Base-by-base conservation (phyloP, 2,329 filamentous ascomycete species). In the Fonsecaea nubica region DNA sequence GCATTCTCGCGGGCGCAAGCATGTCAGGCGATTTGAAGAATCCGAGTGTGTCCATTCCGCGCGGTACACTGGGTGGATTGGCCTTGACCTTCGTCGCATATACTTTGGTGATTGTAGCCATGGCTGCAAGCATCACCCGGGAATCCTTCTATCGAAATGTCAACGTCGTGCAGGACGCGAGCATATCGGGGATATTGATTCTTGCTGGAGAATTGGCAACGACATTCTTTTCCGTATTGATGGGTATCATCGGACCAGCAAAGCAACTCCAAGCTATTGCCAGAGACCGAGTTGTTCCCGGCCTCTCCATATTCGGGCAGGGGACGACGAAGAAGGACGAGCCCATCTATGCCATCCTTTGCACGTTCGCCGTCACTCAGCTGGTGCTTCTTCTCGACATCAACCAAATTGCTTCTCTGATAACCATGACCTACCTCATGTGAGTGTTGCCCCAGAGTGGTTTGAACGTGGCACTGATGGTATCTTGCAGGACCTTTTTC, bases 341-440 rank as follows among this genome's bases (percentile, higher is more conserved):
- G 71, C 92, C 92, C 0, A 84, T 91, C 6, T 84, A 88, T 72
- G 92, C 92, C 3, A 90, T 96, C 60, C 77, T 94, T 21, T 77
- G 93, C 38, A 95, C 92, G 0, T 94, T 90, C 74, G 71, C 86
- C 3, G 86, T 94, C 63, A 89, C 92, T 0, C 92, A 96, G 75
- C 70, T 93, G 33, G 92, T 92, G 0, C 89, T 96, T 78, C 85
- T 96, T 58, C 90, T 91, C 53, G 88, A 96, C 74, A 86, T 96
- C 71, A 95, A 96, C 76, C 90, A 92, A 74, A 96, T 96, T 72
- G 92, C 92, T 5, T 94, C 92, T 0, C 88, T 96, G 64, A 92
- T 96, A 54, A 94, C 92, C 1, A 96, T 96, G 91, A 91, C 91
- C 15, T 96, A 95, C 75, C 87, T 95, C 74, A 94, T 96, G 90